Conservation (phyloP, 2,329 filamentous ascomycete genomes). For the Leptographium lundbergii region DNA sequence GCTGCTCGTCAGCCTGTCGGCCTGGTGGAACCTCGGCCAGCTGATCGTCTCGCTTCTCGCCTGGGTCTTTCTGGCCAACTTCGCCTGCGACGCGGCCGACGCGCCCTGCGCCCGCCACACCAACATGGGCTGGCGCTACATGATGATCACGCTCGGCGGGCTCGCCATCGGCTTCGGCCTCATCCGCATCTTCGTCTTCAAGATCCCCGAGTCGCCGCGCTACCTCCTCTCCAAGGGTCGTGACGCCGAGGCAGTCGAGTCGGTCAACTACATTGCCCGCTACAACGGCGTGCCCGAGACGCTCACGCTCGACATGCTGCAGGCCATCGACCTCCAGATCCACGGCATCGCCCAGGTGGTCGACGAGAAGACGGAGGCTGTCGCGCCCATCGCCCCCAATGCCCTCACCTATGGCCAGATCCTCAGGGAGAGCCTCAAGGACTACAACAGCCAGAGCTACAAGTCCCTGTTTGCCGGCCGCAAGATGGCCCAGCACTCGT, state of each 20-base stretch:
- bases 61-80: constrained; percentile 20
- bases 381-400: background rate
- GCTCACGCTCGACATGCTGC: constrained; percentile 25
- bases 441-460: constrained; percentile 17
- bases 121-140: constrained; percentile 13
- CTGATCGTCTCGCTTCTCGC: constrained; percentile 30
- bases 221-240: constrained; percentile 26
- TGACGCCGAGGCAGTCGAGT: constrained; percentile 15
- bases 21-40: constrained; percentile 27
- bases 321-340: constrained; percentile 12
- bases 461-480: constrained; percentile 19
- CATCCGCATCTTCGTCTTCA: constrained; percentile 14
- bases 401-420: background rate
- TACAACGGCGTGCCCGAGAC: constrained; percentile 22
- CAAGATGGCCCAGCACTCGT: constrained; percentile 21
- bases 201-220: constrained; percentile 30
- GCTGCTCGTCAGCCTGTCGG: constrained; percentile 31
- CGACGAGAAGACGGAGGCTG: background rate
- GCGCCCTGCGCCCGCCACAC: constrained; percentile 1
- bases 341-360: background rate
- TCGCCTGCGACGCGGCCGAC: constrained; percentile 15
- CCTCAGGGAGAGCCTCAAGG: constrained; percentile 16
- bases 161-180: constrained; percentile 7
- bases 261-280: constrained; percentile 12
- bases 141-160: constrained; percentile 9